Conservation (phyloP, 495 filamentous ascomycete species). For the Daldinia decipiens region DNA sequence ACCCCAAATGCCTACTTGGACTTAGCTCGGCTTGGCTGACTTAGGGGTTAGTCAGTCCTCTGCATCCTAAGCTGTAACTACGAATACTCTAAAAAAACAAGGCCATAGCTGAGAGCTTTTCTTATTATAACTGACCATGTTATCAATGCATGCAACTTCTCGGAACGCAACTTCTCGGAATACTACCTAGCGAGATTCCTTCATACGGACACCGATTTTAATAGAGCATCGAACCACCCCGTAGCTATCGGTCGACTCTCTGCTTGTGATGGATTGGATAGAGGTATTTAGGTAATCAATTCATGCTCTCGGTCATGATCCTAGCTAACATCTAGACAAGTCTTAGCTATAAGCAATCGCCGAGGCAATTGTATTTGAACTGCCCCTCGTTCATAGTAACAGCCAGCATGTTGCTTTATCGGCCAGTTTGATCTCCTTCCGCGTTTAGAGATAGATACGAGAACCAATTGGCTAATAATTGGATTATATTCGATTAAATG, state of each 20-base stretch:
- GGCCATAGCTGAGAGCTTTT: neutral
- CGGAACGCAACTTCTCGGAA: conserved; percentile 7
- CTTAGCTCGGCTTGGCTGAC: neutral
- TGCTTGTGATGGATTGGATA: neutral
- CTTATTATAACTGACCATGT: neutral
- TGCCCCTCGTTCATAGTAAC: neutral
- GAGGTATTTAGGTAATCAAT: conserved; percentile 1
- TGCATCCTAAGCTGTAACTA: neutral
- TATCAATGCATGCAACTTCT: neutral
- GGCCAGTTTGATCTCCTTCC: neutral
- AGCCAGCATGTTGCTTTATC: conserved; percentile 4
- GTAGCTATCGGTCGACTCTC: neutral
- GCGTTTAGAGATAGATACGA: conserved; percentile 7
- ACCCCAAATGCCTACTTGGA: neutral
- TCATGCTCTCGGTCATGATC: neutral
- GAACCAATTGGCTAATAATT: conserved; percentile 31
- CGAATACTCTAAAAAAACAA: neutral
- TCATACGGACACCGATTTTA: neutral
- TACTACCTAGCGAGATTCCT: conserved; percentile 1
- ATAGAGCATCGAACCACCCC: neutral
- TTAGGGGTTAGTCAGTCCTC: conserved; percentile 1
- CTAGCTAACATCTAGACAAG: neutral
- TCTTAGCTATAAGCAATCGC: neutral
- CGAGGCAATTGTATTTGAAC: neutral
- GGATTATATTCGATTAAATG: conserved; percentile 33